Conservation (phyloP, 257 asterid genomes). For the Solanum microdontum region DNA sequence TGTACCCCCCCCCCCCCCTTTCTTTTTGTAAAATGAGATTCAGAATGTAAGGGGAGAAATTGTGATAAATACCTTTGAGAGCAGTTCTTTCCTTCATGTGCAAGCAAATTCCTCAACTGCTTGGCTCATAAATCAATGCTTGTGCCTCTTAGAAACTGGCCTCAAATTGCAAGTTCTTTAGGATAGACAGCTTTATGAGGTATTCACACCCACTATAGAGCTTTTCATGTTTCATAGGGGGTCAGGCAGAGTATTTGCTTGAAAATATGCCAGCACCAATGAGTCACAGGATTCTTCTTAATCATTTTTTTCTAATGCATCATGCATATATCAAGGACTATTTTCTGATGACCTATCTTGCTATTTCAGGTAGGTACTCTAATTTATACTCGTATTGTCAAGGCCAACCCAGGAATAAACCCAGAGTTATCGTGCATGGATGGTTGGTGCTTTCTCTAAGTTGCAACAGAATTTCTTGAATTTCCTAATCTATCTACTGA, state of each 20-base stretch:
- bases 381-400: constrained; percentile 78
- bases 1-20: background rate
- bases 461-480: background rate
- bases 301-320: background rate
- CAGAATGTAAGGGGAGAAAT: background rate
- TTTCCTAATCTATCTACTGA: background rate
- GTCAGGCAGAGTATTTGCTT: background rate
- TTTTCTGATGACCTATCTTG: constrained; percentile 1
- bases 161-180: background rate
- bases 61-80: background rate
- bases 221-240: background rate
- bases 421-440: constrained; percentile 97
- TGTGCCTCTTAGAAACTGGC: background rate
- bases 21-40: background rate
- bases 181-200: background rate
- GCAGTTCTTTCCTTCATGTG: background rate
- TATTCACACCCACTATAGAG: background rate
- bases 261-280: background rate
- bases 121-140: background rate
- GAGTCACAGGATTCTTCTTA: background rate
- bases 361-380: constrained; percentile 65
- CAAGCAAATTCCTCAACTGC: background rate
- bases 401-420: constrained; percentile 82
- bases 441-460: constrained; percentile 40
- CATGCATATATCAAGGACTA: background rate